phyloP scores from a whole-genome alignment of 805 yeast species.

The Grigorovia yakushimaensis region DNA sequence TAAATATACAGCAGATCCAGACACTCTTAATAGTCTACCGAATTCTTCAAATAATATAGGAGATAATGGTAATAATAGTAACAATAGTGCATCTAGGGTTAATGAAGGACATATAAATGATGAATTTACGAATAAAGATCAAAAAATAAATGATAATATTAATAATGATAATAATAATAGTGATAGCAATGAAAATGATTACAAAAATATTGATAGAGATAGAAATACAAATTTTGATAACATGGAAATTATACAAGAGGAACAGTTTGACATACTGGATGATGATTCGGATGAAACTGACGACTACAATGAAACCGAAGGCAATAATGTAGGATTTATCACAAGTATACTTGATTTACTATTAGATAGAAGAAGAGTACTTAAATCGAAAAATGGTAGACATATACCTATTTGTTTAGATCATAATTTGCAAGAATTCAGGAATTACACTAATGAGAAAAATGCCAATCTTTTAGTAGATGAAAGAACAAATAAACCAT shows the following conservation, averaged over 20 bases:
- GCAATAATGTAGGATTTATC: conserved; percentile 6
- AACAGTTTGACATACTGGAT: neutral
- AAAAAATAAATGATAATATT: neutral
- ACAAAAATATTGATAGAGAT: neutral
- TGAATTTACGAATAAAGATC: too few species aligned
- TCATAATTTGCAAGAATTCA: conserved; percentile 23
- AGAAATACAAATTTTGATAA: neutral
- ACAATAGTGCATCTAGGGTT: too few species aligned
- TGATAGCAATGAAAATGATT: too few species aligned
- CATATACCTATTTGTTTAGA: conserved; percentile 55
- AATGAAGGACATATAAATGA: neutral
- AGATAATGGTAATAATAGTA: conserved; percentile 1
- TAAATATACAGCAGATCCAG: conserved; percentile 10
- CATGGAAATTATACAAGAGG: neutral
- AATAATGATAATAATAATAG: neutral
- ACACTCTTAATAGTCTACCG: neutral
- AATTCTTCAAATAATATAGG: neutral
- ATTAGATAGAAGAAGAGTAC: conserved; percentile 37
- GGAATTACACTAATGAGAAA: conserved; percentile 9
- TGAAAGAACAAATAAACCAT: conserved; percentile 53
- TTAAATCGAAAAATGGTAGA: conserved; percentile 62
- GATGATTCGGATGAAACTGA: conserved; percentile 5
- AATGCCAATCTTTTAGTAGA: conserved; percentile 40
- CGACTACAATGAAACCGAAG: conserved; percentile 4
- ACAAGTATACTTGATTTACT: conserved; percentile 20